These are phyloP conservation scores for Triangularia verruculosa DNA, from an alignment of 2,329 filamentous ascomycete species.

Conservation along the genomic window DNA sequence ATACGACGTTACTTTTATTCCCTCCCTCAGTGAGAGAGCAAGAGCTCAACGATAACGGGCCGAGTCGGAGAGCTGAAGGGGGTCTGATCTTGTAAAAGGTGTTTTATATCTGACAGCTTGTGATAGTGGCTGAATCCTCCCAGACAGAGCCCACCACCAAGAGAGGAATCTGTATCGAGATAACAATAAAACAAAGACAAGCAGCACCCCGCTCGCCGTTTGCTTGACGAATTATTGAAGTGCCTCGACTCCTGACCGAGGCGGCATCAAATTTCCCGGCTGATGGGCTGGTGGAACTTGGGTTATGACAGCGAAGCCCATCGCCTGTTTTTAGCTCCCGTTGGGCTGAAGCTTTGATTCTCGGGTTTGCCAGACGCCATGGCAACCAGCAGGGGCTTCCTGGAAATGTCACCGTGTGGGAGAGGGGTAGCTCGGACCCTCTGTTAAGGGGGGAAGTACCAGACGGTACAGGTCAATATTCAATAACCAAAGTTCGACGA, in stretches of 20 bases:
- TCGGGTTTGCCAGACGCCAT: slow-evolving; percentile 16
- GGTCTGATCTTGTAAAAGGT: background rate
- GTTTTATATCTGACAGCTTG: background rate
- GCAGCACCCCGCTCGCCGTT: background rate
- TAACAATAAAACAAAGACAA: background rate
- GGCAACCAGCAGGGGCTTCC: slow-evolving; percentile 17
- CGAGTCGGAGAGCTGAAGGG: background rate
- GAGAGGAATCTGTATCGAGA: background rate
- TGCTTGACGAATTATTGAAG: slow-evolving; percentile 17
- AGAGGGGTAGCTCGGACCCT: background rate
- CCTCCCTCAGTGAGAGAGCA: background rate
- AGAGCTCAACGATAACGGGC: slow-evolving; percentile 4
- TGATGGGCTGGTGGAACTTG: slow-evolving; percentile 24
- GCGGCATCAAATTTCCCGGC: slow-evolving; percentile 23
- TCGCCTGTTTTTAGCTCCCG: slow-evolving; percentile 32
- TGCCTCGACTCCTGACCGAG: slow-evolving; percentile 18
- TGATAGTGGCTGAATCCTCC: background rate
- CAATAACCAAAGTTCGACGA: background rate
- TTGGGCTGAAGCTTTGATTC: slow-evolving; percentile 26
- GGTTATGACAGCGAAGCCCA: slow-evolving; percentile 19
- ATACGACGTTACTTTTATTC: slow-evolving; percentile 11
- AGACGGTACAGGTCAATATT: background rate
- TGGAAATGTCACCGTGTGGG: background rate
- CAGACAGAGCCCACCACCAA: background rate
- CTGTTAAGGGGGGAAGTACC: slow-evolving; percentile 17